Percentiles rank a stretch among this genome's conserved stretches.
Evolutionary conservation across 2,329 filamentous ascomycete genomes (phyloP).

Genomic region (Sphaerostilbella broomeana): DNA sequence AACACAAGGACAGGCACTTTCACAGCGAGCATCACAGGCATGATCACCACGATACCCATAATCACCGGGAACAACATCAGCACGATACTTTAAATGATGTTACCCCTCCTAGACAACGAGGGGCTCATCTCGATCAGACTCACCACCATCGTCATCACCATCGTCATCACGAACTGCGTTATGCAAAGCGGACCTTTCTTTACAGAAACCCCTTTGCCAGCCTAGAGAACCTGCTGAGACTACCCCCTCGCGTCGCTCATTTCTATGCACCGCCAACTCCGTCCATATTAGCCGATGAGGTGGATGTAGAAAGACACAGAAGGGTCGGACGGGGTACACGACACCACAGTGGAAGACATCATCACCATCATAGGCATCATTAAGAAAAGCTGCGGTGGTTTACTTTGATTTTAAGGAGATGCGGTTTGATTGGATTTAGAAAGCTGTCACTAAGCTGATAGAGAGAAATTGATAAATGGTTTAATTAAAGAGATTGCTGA

Average conservation of each 20-base stretch:
- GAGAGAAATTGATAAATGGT: too few relatives aligned
- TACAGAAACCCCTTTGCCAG: not conserved
- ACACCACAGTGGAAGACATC: not conserved
- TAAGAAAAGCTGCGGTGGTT: constrained; percentile 2
- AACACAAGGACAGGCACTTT: constrained; percentile 7
- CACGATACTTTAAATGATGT: not conserved
- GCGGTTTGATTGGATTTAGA: too few relatives aligned
- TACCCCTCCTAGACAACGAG: too few relatives aligned
- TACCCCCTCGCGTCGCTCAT: not conserved
- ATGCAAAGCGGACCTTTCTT: not conserved
- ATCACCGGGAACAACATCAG: not conserved
- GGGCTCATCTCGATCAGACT: too few relatives aligned
- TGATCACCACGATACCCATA: not conserved
- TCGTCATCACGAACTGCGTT: not conserved
- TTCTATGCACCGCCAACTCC: too few relatives aligned
- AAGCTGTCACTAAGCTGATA: too few relatives aligned
- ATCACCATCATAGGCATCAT: not conserved
- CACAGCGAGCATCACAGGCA: constrained; percentile 1
- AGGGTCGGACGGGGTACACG: not conserved
- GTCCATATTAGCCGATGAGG: too few relatives aligned
- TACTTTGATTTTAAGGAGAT: too few relatives aligned
- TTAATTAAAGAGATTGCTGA: not conserved
- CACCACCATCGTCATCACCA: constrained; percentile 1
- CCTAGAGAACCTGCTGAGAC: not conserved
- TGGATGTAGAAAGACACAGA: not conserved